Evolutionary conservation across 2,329 filamentous ascomycete genomes (phyloP), one percentile per base, ranked within the genome.

Genomic region (Aspergillus novofumigatus): DNA sequence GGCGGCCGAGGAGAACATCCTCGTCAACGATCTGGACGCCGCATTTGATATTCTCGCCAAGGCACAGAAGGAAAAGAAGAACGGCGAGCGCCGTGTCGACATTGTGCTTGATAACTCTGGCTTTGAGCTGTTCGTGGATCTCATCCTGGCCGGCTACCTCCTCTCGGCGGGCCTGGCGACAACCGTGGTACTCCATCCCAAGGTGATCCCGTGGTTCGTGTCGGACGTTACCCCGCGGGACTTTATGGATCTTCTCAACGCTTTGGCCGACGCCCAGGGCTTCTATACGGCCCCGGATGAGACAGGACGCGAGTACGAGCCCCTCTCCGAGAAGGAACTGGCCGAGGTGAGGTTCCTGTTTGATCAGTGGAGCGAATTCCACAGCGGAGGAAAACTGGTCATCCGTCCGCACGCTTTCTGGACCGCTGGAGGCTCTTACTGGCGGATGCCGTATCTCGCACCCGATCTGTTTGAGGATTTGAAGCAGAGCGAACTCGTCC

Each of bases 151-250:
- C 0, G 93, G 92, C 0, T 99, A 96, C 71, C 81, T 99, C 14
- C 81, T 99, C 6, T 87, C 91, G 0, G 82, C 91, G 0, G 90
- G 89, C 0, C 84, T 99, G 5, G 94, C 94, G 0, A 97, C 92
- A 0, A 86, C 86, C 25, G 82, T 99, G 14, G 86, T 97, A 21
- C 83, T 99, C 9, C 92, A 96, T 69, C 92, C 94, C 52, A 99
- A 99, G 78, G 88, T 86, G 23, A 92, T 99, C 57, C 94, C 94
- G 0, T 99, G 94, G 94, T 99, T 97, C 71, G 94, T 99, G 50
- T 97, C 92, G 0, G 94, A 99, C 68, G 94, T 97, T 3, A 76
- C 96, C 10, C 92, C 93, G 0, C 82, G 80, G 44, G 94, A 99
- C 75, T 97, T 97, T 66, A 82, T 81, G 1, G 86, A 88, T n/a